phyloP scores from a whole-genome alignment of 2,329 filamentous ascomycete species.

The Tolypocladium ovalisporum region DNA sequence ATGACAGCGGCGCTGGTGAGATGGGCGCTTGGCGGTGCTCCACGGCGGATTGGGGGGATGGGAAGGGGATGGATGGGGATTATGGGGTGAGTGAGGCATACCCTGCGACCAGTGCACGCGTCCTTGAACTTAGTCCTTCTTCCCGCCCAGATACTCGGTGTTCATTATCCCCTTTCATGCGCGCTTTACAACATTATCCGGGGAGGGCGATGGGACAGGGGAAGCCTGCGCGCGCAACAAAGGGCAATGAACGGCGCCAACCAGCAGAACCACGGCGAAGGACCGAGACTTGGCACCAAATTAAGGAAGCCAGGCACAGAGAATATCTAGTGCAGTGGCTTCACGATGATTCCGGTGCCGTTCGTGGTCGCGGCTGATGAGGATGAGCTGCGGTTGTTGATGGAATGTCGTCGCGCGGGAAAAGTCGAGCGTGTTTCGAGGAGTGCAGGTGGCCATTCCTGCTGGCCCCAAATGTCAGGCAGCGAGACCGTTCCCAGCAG shows the following conservation, averaged over 20 bases:
- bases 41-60: slow-evolving; percentile 3
- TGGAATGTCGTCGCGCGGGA: slow-evolving; percentile 18
- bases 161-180: slow-evolving; percentile 12
- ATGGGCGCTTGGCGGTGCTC: background rate
- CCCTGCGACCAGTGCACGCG: slow-evolving; percentile 16
- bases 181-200: slow-evolving; percentile 24
- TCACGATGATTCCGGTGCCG: slow-evolving; percentile 12
- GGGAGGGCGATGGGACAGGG: slow-evolving; percentile 10
- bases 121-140: slow-evolving; percentile 13
- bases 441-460: slow-evolving; percentile 4
- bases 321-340: slow-evolving; percentile 11
- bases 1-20: slow-evolving; percentile 3
- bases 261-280: slow-evolving; percentile 2
- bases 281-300: slow-evolving; percentile 7
- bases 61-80: slow-evolving; percentile 11
- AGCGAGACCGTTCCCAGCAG: slow-evolving; percentile 9
- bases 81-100: slow-evolving; percentile 16
- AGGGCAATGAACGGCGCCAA: slow-evolving; percentile 1
- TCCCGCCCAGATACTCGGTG: slow-evolving; percentile 7
- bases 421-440: slow-evolving; percentile 19
- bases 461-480: slow-evolving; percentile 21
- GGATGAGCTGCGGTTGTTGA: slow-evolving; percentile 14
- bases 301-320: slow-evolving; percentile 6
- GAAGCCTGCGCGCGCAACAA: slow-evolving; percentile 3
- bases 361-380: slow-evolving; percentile 12